Evolutionary conservation across 1,284 basidiomycete genomes (phyloP).

Genomic region (Ceratobasidium papillatum): DNA sequence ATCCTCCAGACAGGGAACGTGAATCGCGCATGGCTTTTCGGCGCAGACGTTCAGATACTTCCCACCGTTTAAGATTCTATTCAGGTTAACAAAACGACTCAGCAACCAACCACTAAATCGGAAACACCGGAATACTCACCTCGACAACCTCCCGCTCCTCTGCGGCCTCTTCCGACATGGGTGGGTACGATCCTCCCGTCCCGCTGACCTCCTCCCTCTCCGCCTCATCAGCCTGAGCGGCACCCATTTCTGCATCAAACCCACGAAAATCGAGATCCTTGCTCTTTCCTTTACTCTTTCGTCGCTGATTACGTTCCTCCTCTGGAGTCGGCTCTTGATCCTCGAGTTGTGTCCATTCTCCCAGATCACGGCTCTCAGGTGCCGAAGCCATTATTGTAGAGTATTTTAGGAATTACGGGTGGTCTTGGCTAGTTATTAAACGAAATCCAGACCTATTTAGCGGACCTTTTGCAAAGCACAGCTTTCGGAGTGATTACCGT

Average conservation of each 20-base stretch:
- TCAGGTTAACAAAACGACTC: neutral
- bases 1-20: constrained; percentile 15
- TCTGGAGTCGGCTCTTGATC: constrained; percentile 9
- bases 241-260: constrained; percentile 1
- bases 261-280: neutral
- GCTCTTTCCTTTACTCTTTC: constrained; percentile 35
- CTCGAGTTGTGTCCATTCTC: constrained; percentile 22
- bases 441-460: neutral
- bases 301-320: neutral
- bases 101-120: neutral
- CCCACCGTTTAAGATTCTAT: constrained; percentile 39
- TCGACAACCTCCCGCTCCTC: constrained; percentile 35
- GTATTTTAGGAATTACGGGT: neutral
- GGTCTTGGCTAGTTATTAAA: neutral
- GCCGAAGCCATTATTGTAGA: neutral
- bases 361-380: constrained; percentile 27
- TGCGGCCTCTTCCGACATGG: constrained; percentile 29
- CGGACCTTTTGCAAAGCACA: neutral
- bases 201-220: neutral
- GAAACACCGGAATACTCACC: neutral
- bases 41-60: constrained; percentile 26
- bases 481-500: neutral
- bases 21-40: constrained; percentile 39
- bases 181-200: constrained; percentile 16
- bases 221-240: neutral